phyloP scores from a whole-genome alignment of 2,329 filamentous ascomycete genomes.

The Beauveria caledonica region DNA sequence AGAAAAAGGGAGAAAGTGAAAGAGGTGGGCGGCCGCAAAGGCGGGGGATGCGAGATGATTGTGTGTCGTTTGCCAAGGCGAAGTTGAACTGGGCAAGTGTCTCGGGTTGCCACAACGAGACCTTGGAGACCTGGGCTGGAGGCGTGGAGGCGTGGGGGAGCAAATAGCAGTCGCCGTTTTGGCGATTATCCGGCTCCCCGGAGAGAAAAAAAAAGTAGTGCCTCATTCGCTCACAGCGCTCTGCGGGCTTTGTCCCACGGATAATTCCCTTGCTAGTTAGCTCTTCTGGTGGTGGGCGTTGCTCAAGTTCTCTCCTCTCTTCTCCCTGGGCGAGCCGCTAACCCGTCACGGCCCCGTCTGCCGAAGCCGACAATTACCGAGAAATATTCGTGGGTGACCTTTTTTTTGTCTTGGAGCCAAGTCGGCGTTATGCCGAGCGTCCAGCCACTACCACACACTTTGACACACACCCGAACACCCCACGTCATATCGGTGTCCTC shows the following conservation, averaged over 20 bases:
- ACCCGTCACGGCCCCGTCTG: not conserved
- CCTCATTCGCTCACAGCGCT: constrained; percentile 12
- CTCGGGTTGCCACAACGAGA: not conserved
- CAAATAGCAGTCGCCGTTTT: constrained; percentile 8
- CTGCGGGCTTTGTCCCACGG: no score
- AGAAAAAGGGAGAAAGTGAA: not conserved
- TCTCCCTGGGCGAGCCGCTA: not conserved
- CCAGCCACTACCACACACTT: not conserved
- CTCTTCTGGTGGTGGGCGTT: no score
- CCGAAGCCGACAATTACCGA: constrained; percentile 11
- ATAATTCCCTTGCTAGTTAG: not conserved
- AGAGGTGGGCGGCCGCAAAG: not conserved
- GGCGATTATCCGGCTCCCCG: constrained; percentile 7
- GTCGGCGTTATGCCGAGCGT: constrained; percentile 7
- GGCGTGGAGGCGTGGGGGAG: not conserved
- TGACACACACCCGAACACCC: not conserved
- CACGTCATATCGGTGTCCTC: not conserved
- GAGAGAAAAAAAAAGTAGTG: not conserved
- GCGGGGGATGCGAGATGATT: not conserved
- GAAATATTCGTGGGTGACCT: not conserved
- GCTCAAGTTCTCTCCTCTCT: not conserved
- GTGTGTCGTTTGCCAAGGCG: not conserved
- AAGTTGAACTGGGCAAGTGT: not conserved
- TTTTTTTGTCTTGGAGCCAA: not conserved
- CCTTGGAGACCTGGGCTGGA: not conserved